Evolutionary conservation across 1,284 basidiomycete species (phyloP), one percentile per base, ranked within the genome.

Genomic region (Xerocomus nothofagi): DNA sequence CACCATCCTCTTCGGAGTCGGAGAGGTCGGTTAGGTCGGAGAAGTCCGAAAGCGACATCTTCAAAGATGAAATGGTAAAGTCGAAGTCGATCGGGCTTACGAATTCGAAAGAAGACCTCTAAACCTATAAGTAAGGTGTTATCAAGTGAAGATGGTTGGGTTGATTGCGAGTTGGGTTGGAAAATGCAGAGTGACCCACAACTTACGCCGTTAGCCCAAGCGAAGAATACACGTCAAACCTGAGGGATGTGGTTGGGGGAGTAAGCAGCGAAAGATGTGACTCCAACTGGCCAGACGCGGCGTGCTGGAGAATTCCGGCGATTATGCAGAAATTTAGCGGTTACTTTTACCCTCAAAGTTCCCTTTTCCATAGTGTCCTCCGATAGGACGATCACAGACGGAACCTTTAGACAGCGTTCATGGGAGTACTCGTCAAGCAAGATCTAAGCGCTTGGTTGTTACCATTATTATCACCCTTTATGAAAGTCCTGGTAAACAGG

Each of bases 21-120:
- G 70, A 70, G 17, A 78, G 53, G 44, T 76, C 74, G 4, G 75
- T 75, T 45, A 78, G 62, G 45, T 76, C 74, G 8, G 77, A 78
- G 17, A 68, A 48, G 51, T 70, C 65, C 21, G 67, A 68, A 60
- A 62, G 69, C 59, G 50, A 67, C 65, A 70, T 70, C 41, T 44
- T 50, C 36, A 26, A 26, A 42, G 8, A 34, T 20, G 39, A 31
- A n/a, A 34, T 31, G n/a, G n/a, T n/a, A n/a, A n/a, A n/a, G 15
- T n/a, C 2, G n/a, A 36, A 32, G 44, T 54, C 42, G 39, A 43
- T 49, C 6, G 18, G 26, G 21, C 37, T 12, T 44, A 31, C 8
- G 4, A 3, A 10, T 24, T 17, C 8, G 6, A 10, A 11, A 30
- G 26, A 43, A 40, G 26, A 32, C 2, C 12, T 26, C 29, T n/a